Evolutionary conservation across 495 filamentous ascomycete species (phyloP).

Genomic region (Friedmanniomyces simplex): DNA sequence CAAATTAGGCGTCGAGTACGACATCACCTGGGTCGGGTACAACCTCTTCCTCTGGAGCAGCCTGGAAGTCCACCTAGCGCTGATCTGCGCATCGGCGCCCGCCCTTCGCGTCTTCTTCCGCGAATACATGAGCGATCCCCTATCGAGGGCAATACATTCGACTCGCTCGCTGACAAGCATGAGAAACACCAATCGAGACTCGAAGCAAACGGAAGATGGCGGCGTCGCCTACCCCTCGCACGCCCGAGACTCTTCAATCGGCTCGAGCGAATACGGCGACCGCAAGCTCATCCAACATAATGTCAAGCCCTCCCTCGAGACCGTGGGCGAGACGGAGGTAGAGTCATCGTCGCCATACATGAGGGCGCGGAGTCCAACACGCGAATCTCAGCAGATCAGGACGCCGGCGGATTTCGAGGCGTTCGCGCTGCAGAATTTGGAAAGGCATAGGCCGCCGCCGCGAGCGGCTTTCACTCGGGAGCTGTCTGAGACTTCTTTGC

Average conservation of each 20-base stretch:
- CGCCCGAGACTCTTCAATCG: neutral
- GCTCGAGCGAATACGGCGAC: slow-evolving; percentile 1
- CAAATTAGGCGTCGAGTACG: neutral
- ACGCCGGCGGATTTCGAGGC: slow-evolving; percentile 7
- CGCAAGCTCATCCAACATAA: slow-evolving; percentile 3
- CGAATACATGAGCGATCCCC: slow-evolving; percentile 17
- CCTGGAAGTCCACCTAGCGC: slow-evolving; percentile 26
- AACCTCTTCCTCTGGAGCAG: slow-evolving; percentile 8
- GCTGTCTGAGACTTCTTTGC: neutral
- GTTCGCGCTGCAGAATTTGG: slow-evolving; percentile 5
- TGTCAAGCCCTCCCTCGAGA: neutral
- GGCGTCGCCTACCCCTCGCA: neutral
- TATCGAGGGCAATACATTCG: neutral
- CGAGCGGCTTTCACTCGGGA: neutral
- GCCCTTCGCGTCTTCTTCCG: slow-evolving; percentile 28
- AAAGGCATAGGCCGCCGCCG: neutral
- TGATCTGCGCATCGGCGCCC: slow-evolving; percentile 28
- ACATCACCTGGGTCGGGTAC: slow-evolving; percentile 11
- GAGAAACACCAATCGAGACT: neutral
- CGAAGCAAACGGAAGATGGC: neutral
- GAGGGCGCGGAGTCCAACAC: neutral
- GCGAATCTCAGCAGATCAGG: neutral
- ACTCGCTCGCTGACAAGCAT: neutral
- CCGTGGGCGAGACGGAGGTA: slow-evolving; percentile 2
- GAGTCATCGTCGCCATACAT: neutral